Evolutionary conservation across 805 yeast species (phyloP).

Genomic region (Kodamaea sagamina): DNA sequence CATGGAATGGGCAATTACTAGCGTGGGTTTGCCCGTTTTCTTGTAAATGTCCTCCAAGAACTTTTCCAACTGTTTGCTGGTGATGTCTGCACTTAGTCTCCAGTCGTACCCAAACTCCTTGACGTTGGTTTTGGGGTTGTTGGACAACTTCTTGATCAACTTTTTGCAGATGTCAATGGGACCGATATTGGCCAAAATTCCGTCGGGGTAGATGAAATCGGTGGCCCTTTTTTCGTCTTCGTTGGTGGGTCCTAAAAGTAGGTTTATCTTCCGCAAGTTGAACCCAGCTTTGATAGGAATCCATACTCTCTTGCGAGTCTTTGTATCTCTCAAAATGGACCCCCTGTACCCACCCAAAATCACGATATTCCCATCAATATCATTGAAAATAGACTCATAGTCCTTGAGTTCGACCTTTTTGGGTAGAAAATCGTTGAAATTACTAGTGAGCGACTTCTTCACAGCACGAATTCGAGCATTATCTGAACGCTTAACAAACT

Average conservation of each 20-base stretch:
- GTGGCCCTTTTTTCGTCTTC: constrained; percentile 65
- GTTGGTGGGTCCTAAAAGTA: constrained; percentile 69
- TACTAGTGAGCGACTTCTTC: constrained; percentile 58
- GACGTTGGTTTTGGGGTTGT: constrained; percentile 61
- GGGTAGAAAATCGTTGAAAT: constrained; percentile 44
- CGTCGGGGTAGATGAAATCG: constrained; percentile 64
- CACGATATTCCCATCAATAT: constrained; percentile 75
- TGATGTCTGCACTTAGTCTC: constrained; percentile 70
- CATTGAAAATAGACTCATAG: constrained; percentile 52
- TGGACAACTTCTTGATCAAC: constrained; percentile 53
- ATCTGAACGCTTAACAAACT: constrained; percentile 56
- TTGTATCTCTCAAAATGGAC: constrained; percentile 64
- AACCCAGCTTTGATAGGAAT: constrained; percentile 85
- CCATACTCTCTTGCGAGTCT: constrained; percentile 74
- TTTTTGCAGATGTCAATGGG: constrained; percentile 78
- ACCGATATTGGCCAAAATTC: constrained; percentile 78
- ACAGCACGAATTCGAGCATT: constrained; percentile 72
- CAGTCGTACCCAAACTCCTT: constrained; percentile 91
- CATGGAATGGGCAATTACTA: constrained; percentile 89
- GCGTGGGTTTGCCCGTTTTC: constrained; percentile 56
- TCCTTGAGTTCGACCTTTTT: constrained; percentile 23
- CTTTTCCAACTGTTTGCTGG: constrained; percentile 52
- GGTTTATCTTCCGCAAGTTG: constrained; percentile 65
- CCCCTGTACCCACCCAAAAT: constrained; percentile 91
- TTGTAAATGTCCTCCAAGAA: constrained; percentile 48